These are phyloP conservation scores for Carallia pectinifolia DNA, from an alignment of 345 rosid species.

Conservation along the genomic window DNA sequence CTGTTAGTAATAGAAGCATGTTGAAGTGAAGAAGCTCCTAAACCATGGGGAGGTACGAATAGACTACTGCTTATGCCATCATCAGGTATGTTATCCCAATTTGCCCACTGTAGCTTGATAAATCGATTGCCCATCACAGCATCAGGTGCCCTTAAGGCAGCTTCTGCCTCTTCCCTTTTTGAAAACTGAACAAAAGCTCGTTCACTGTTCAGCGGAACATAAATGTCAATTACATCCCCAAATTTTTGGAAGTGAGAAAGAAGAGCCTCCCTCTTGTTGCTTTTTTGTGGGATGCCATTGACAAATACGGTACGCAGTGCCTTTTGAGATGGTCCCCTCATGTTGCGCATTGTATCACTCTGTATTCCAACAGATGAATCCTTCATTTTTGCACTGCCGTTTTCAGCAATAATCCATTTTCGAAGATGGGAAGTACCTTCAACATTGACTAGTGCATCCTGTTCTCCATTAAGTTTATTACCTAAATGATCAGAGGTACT, in stretches of 20 bases:
- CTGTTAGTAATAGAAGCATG: conserved; percentile 37
- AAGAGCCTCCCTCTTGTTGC: conserved; percentile 78
- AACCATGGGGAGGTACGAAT: conserved; percentile 40
- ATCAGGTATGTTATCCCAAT: conserved; percentile 78
- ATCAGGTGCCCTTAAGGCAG: conserved; percentile 93
- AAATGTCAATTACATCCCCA: conserved; percentile 87
- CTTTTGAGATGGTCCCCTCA: conserved; percentile 68
- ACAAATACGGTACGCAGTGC: conserved; percentile 87
- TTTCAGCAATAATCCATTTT: conserved; percentile 44
- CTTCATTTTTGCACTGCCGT: conserved; percentile 31
- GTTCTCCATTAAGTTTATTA: conserved; percentile 52
- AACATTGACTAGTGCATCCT: conserved; percentile 21
- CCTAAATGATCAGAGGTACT: conserved; percentile 41
- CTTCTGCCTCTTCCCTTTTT: conserved; percentile 90
- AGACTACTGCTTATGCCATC: conserved; percentile 41
- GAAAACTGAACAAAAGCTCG: conserved; percentile 97
- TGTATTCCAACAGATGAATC: conserved; percentile 45
- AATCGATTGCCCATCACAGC: conserved; percentile 99
- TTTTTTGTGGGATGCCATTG: conserved; percentile 70
- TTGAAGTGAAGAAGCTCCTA: conserved; percentile 36
- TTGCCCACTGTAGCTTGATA: conserved; percentile 98
- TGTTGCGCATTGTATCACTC: conserved; percentile 36
- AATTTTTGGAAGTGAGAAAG: conserved; percentile 87
- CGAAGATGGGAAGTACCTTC: conserved; percentile 40
- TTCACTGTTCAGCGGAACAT: conserved; percentile 73